phyloP scores from a whole-genome alignment of 371 early-diverging fungal species.

The Apophysomyces variabilis region DNA sequence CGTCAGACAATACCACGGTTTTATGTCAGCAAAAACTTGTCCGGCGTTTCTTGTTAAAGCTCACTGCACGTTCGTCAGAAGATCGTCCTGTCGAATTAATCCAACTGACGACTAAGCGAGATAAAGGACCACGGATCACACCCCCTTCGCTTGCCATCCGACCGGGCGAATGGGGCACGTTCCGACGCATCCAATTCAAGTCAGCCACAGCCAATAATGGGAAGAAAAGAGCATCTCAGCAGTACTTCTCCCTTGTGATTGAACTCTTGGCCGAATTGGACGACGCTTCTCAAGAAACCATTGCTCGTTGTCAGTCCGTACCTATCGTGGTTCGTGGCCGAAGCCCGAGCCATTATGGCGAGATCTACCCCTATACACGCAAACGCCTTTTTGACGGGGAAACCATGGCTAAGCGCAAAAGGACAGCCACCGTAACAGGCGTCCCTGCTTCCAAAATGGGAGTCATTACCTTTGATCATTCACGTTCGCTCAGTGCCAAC shows the following conservation, averaged over 20 bases:
- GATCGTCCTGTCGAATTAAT: constrained; percentile 73
- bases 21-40: constrained; percentile 30
- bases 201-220: constrained; percentile 90
- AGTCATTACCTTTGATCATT: background rate
- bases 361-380: constrained; percentile 31
- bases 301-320: constrained; percentile 69
- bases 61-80: constrained; percentile 26
- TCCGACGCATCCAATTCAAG: constrained; percentile 92
- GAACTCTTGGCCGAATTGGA: constrained; percentile 63
- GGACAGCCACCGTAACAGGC: background rate
- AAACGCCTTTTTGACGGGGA: constrained; percentile 3
- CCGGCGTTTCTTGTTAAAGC: constrained; percentile 30
- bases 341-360: constrained; percentile 84
- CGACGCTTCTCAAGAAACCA: constrained; percentile 37
- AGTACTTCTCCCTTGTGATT: constrained; percentile 74
- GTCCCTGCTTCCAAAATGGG: background rate
- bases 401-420: background rate
- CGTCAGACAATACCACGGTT: constrained; percentile 27
- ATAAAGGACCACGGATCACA: constrained; percentile 81
- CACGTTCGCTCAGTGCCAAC: background rate
- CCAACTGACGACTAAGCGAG: constrained; percentile 89
- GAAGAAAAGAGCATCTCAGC: constrained; percentile 81
- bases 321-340: constrained; percentile 90
- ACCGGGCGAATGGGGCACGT: constrained; percentile 63
- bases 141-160: constrained; percentile 61